These are phyloP conservation scores for Pseudopediastrum boryanum DNA, from an alignment of 139 green algal genomes.

Conservation along the genomic window DNA sequence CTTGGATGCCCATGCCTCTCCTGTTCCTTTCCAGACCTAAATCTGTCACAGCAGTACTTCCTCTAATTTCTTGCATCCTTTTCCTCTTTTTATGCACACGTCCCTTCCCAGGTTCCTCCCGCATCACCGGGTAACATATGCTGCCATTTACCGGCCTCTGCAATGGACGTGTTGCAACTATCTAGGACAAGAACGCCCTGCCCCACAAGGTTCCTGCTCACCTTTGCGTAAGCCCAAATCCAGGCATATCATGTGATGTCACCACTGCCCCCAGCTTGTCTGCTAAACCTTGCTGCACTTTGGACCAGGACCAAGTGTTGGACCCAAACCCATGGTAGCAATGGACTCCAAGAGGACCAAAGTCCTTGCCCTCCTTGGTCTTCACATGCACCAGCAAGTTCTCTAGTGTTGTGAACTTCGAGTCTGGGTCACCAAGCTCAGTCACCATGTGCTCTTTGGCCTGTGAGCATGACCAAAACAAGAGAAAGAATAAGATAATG, in stretches of 20 bases:
- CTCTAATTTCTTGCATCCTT: too few relatives aligned
- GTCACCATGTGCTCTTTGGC: slow-evolving; percentile 40
- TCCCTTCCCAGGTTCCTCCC: too few relatives aligned
- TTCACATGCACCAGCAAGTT: slow-evolving; percentile 64
- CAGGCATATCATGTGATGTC: slow-evolving; percentile 84
- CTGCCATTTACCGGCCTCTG: too few relatives aligned
- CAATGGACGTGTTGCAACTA: too few relatives aligned
- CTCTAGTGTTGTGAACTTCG: slow-evolving; percentile 50
- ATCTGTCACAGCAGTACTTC: too few relatives aligned
- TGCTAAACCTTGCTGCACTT: slow-evolving; percentile 60
- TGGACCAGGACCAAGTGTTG: slow-evolving; percentile 71
- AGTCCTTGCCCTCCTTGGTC: background rate
- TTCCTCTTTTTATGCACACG: too few relatives aligned
- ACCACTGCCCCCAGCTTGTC: slow-evolving; percentile 55
- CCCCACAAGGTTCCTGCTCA: slow-evolving; percentile 8
- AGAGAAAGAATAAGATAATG: background rate
- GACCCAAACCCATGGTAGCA: slow-evolving; percentile 90
- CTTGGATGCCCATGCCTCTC: too few relatives aligned
- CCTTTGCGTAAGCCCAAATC: slow-evolving; percentile 85
- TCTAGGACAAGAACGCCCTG: too few relatives aligned
- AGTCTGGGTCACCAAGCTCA: slow-evolving; percentile 65
- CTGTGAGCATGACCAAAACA: slow-evolving; percentile 21
- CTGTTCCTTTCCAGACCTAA: too few relatives aligned
- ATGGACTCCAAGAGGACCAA: slow-evolving; percentile 45
- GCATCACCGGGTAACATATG: too few relatives aligned